Evolutionary conservation across 164 flowering plant genomes (phyloP), one percentile per base, ranked within the genome.

Genomic region (Chloranthus sessilifolius): DNA sequence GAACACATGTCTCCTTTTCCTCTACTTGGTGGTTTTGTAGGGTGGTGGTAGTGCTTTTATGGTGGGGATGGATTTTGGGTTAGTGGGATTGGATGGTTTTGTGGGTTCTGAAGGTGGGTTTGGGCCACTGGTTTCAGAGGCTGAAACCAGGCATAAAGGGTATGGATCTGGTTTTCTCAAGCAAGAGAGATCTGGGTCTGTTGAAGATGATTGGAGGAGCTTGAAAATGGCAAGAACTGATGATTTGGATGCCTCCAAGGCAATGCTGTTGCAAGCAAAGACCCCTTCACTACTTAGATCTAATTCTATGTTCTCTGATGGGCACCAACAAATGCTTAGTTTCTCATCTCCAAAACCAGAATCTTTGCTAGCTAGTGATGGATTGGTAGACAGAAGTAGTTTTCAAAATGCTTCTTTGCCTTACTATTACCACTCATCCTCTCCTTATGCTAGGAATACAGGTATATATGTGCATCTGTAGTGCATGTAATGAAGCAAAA

Each of bases 321-420:
- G 57, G 2, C 62, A 56, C n/a, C 68, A 55, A 28, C 83, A 76
- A 45, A 74, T 79, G 83, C 73, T 81, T 25, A 72, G 82, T 70
- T 82, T 79, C 72, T 76, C 90, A 41, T 64, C 82, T 11, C 81
- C 84, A 33, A 72, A 70, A 56, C 40, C 79, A 43, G 80, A 76
- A 21, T 44, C 65, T 55, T 39, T 44, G 25, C 47, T 60, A 15
- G 57, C 19, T 22, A 30, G 28, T 47, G 59, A 59, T 27, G 43
- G 47, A 0, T 35, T 29, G 5, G 34, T 39, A 14, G 56, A 33
- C 21, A 63, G 66, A 26, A 57, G 50, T 23, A 50, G 35, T 47
- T 35, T 62, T 2, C 61, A 52, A 28, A 61, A 39, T 45, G 54
- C 59, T 3, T 24, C 69, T 48, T 52, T 71, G 50, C 64, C 77